Base-by-base conservation (phyloP, 495 filamentous ascomycete species). In the Annulohypoxylon maeteangense region DNA sequence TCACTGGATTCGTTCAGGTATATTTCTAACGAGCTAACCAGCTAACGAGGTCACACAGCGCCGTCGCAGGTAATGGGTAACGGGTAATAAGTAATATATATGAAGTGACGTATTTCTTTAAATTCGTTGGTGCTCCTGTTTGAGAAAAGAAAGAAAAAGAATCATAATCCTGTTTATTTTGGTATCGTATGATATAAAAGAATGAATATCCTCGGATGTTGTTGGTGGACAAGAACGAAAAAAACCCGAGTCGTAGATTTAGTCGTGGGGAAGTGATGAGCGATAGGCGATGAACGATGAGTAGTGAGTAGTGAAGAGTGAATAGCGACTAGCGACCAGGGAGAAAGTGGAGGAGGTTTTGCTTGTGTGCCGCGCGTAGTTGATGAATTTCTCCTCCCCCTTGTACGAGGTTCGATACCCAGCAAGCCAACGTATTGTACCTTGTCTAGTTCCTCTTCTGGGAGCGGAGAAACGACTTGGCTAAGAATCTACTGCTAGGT, bases 311-410 rank as follows among this genome's bases (percentile, higher is more conserved):
- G 27, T 29, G 27, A 29, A 40, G 14, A 40, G 36, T 40, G 36
- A 40, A 40, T 32, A 65, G 7, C 1, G 14, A 27, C 38, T 34
- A 60, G 22, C 16, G 25, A n/a, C 16, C 16, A 16, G 47, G 32
- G 14, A 48, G 18, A 25, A 60, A 47, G 55, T 36, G 67, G 44
- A 72, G 53, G 38, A 27, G 60, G 42, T 42, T 67, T 68, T 68
- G 65, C 55, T 72, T 68, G 57, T 47, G 68, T 72, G 69, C 65
- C 70, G 70, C 70, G 70, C 55, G 65, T 68, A 62, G 22, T n/a
- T 29, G 64, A 59, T 48, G 59, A 59, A 64, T 64, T 36, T 65
- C 18, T 53, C 36, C 14, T 40, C 57, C 44, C 56, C 56, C 62
- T 58, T 66, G 63, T 47, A 57, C 48, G 58, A 55, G 44, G 48